These are phyloP conservation scores for Lablab purpureus DNA, from an alignment of 306 rosid species.

Conservation along the genomic window DNA sequence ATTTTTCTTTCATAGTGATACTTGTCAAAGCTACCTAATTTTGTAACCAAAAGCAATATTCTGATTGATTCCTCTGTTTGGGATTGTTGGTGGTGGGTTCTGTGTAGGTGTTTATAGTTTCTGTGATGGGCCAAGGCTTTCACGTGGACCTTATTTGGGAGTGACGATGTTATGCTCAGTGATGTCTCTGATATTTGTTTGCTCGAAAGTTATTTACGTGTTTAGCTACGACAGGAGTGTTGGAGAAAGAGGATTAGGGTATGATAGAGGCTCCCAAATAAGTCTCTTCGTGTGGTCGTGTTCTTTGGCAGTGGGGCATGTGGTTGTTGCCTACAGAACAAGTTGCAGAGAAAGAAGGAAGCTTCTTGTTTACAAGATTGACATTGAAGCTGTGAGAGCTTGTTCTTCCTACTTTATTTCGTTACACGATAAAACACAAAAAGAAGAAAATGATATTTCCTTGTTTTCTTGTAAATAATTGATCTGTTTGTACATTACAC, in stretches of 20 bases:
- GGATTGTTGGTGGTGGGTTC: neutral
- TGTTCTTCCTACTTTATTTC: neutral
- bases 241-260: conserved; percentile 36
- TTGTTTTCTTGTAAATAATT: neutral
- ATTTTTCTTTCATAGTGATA: too few species aligned
- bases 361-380: conserved; percentile 93
- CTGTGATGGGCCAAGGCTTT: conserved; percentile 86
- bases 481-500: neutral
- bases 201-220: conserved; percentile 71
- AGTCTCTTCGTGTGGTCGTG: conserved; percentile 75
- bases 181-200: conserved; percentile 75
- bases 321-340: conserved; percentile 85
- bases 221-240: neutral
- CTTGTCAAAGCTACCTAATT: too few species aligned
- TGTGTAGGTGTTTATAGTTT: conserved; percentile 81
- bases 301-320: conserved; percentile 80
- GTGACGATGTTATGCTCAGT: conserved; percentile 74
- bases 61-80: neutral
- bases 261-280: conserved; percentile 58
- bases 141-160: conserved; percentile 85
- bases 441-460: neutral
- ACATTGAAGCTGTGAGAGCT: conserved; percentile 88
- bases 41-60: too few species aligned
- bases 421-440: neutral
- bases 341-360: conserved; percentile 95